Percentiles rank a stretch among this genome's conserved stretches.
These are phyloP conservation scores for Tirmania nivea DNA, from an alignment of 495 filamentous ascomycete species.

Conservation along the genomic window DNA sequence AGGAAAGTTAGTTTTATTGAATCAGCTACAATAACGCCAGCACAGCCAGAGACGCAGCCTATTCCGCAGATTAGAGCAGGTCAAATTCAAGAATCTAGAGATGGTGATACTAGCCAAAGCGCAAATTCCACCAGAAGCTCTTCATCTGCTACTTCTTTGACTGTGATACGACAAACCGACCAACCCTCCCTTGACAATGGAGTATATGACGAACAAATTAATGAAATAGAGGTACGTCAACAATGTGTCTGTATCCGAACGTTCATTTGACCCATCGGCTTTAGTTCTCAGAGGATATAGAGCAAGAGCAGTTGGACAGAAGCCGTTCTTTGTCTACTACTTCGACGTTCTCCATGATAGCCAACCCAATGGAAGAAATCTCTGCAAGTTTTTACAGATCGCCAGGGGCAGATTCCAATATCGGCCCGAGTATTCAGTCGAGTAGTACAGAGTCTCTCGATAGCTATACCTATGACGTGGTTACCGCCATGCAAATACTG, in stretches of 20 bases:
- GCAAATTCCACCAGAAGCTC: not conserved
- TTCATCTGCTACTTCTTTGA: not conserved
- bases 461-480: not conserved
- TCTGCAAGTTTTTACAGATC: not conserved
- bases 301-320: too few relatives aligned
- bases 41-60: not conserved
- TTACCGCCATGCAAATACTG: not conserved
- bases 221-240: too few relatives aligned
- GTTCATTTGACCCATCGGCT: not conserved
- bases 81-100: not conserved
- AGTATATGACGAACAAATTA: not conserved
- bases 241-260: not conserved
- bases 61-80: not conserved
- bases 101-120: not conserved
- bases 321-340: not conserved
- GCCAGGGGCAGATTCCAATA: not conserved
- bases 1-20: not conserved
- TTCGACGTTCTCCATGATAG: not conserved
- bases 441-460: not conserved
- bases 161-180: not conserved
- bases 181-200: not conserved
- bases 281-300: too few relatives aligned
- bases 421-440: not conserved
- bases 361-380: too few relatives aligned
- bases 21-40: not conserved